These are phyloP conservation scores for Ceratobasidium sp. DNA, from an alignment of 1,284 basidiomycete species.

Conservation along the genomic window DNA sequence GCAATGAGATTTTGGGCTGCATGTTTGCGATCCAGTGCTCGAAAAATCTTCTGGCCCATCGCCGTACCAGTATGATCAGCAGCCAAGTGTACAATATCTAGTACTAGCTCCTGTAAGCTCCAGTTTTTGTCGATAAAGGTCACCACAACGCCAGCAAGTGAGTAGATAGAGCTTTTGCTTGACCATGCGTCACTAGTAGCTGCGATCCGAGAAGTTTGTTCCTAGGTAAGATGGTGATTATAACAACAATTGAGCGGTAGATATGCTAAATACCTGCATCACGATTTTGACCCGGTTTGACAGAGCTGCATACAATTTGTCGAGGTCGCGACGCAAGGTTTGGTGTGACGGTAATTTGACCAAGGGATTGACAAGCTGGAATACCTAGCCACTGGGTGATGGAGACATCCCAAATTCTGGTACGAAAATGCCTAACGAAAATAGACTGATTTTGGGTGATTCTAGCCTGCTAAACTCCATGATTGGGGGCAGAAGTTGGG, in stretches of 20 bases:
- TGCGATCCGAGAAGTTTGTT: slow-evolving; percentile 5
- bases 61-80: slow-evolving; percentile 3
- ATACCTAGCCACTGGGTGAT: too few relatives aligned
- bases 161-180: slow-evolving; percentile 31
- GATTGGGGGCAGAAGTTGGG: too few relatives aligned
- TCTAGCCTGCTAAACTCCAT: too few relatives aligned
- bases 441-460: too few relatives aligned
- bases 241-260: too few relatives aligned
- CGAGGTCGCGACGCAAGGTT: slow-evolving; percentile 13
- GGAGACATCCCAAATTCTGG: too few relatives aligned
- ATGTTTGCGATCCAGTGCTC: background rate
- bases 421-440: too few relatives aligned
- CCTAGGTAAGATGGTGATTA: too few relatives aligned
- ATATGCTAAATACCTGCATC: background rate
- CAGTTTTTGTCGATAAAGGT: slow-evolving; percentile 23
- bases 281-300: background rate
- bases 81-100: slow-evolving; percentile 16
- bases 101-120: slow-evolving; percentile 19
- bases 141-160: slow-evolving; percentile 5
- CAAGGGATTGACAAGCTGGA: background rate
- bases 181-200: slow-evolving; percentile 19
- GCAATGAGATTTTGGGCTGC: slow-evolving; percentile 24
- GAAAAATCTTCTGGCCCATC: slow-evolving; percentile 16
- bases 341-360: background rate
- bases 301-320: slow-evolving; percentile 10